phyloP scores from a whole-genome alignment of 139 green algal genomes.

The Tetraselmis striata region DNA sequence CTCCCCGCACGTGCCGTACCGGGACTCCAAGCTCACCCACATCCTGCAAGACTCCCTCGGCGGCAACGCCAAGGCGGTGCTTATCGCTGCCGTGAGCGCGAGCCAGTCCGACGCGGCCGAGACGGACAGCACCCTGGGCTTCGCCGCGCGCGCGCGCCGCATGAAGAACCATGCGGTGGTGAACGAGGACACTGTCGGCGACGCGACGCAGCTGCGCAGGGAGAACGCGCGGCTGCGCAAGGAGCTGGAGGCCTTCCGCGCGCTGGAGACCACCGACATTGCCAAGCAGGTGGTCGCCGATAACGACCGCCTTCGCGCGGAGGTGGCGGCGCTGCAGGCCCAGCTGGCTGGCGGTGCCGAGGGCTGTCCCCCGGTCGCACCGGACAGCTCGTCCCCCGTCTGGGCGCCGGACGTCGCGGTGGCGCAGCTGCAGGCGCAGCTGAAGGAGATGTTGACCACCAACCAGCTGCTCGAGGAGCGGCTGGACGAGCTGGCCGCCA shows the following conservation, averaged over 20 bases:
- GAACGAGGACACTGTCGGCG: constrained; percentile 40
- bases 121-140: constrained; percentile 45
- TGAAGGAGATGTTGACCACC: constrained; percentile 9
- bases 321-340: background rate
- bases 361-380: background rate
- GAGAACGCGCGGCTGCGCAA: constrained; percentile 29
- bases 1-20: constrained; percentile 46
- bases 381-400: background rate
- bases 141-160: constrained; percentile 39
- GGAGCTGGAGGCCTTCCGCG: constrained; percentile 10
- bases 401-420: background rate
- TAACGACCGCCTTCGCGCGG: background rate
- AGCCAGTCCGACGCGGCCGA: constrained; percentile 25
- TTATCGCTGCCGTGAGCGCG: constrained; percentile 53
- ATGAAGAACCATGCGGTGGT: constrained; percentile 37
- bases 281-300: background rate
- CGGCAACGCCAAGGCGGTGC: constrained; percentile 38
- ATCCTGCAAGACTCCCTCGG: constrained; percentile 47
- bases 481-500: background rate
- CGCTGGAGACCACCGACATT: background rate
- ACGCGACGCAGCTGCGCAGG: constrained; percentile 11
- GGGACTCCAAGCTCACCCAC: constrained; percentile 52
- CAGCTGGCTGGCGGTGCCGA: background rate
- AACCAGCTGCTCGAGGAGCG: constrained; percentile 9
- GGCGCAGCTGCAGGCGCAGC: constrained; percentile 7